phyloP scores from a whole-genome alignment of 768 basidiomycete genomes.

The Tricholoma furcatifolium region DNA sequence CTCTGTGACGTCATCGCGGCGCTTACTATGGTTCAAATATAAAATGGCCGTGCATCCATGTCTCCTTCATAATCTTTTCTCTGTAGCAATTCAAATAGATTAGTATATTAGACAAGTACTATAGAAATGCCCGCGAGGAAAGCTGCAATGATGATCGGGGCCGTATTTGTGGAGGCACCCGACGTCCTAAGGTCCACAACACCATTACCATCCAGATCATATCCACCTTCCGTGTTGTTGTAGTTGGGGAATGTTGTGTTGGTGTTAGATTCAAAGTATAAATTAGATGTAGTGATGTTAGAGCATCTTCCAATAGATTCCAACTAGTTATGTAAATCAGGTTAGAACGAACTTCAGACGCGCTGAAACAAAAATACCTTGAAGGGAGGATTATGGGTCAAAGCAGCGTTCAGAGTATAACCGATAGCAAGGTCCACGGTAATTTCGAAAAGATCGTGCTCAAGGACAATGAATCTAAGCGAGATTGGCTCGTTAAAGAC shows the following conservation, averaged over 20 bases:
- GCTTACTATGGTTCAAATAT: no score
- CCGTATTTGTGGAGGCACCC: slow-evolving; percentile 9
- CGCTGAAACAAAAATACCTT: slow-evolving; percentile 39
- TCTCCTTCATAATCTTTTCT: slow-evolving; percentile 12
- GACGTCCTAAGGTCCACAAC: slow-evolving; percentile 21
- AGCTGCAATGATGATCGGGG: slow-evolving; percentile 10
- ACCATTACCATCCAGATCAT: slow-evolving; percentile 41
- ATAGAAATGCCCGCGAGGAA: slow-evolving; percentile 12
- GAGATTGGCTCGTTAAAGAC: slow-evolving; percentile 1
- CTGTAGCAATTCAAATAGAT: slow-evolving; percentile 10
- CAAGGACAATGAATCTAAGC: slow-evolving; percentile 78
- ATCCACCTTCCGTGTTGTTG: slow-evolving; percentile 35
- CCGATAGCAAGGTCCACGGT: slow-evolving; percentile 90
- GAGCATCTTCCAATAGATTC: slow-evolving; percentile 80
- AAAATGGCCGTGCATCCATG: neutral
- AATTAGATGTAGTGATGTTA: slow-evolving; percentile 56
- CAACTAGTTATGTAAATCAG: slow-evolving; percentile 39
- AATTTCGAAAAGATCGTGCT: slow-evolving; percentile 83
- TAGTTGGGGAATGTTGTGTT: slow-evolving; percentile 65
- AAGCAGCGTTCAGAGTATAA: slow-evolving; percentile 78
- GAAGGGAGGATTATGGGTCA: slow-evolving; percentile 63
- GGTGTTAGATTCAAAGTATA: slow-evolving; percentile 82
- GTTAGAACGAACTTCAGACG: neutral
- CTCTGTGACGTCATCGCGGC: no score
- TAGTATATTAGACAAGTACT: slow-evolving; percentile 11